Evolutionary conservation across 176 grass and related monocot species (phyloP), one percentile per base, ranked within the genome.

Genomic region (Tuctoria greenei): DNA sequence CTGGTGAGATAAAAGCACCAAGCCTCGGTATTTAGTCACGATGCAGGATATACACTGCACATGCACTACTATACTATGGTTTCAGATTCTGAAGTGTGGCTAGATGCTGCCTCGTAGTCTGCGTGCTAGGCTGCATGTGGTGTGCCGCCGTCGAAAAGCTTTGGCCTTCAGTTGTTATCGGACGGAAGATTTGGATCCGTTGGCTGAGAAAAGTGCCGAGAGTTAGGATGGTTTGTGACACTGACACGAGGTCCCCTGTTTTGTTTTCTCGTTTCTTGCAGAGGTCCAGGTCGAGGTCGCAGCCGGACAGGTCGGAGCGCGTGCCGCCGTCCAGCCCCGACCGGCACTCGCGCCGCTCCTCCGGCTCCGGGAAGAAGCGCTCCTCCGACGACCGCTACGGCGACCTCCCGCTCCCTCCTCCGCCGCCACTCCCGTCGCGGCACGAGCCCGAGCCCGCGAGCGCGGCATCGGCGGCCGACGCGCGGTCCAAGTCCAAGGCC

Each of bases 301-400:
- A 76, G 77, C 20, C 73, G 36, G 90, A 89, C 18, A 77, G 87
- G 27, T 74, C 79, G 59, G 93, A 93, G 66, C 85, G 81, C 42
- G 24, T 52, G 21, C 80, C 75, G 4, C 31, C 80, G 31, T 31
- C 31, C 46, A 80, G 85, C 83, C 73, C 61, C 52, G 89, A 78
- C 63, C 68, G 68, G 56, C 45, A 69, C 54, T 81, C 36, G 18
- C 89, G 83, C 1, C 91, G 88, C 52, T 95, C 93, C 9, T 81
- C 77, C 28, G 70, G 85, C 74, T 82, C 88, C 31, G 75, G 79
- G 50, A 95, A 95, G 82, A 95, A 88, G 85, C 81, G 80, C 31
- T 31, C 31, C 31, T 31, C 31, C 31, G 1, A 1, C 31, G 31
- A 31, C 31, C 31, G 31, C 44, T 85, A 88, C 69, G 85, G 87